These are phyloP conservation scores for Eimeria necatrix DNA, from an alignment of 169 alveolate species.

Conservation along the genomic window DNA sequence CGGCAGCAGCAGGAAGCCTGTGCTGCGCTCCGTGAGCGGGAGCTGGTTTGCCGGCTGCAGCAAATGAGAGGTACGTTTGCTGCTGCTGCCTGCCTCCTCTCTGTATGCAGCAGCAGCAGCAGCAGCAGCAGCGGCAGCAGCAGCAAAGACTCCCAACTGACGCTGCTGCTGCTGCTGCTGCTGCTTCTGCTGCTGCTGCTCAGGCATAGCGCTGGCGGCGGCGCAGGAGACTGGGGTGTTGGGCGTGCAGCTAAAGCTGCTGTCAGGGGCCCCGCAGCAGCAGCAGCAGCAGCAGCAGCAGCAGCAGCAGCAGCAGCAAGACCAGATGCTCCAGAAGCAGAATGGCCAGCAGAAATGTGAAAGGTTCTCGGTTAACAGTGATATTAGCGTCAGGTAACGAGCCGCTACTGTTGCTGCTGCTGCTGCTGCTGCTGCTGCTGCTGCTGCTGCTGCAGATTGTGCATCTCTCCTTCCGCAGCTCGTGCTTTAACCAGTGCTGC, in stretches of 20 bases:
- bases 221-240: slow-evolving; percentile 33
- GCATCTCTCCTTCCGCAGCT: too few relatives aligned
- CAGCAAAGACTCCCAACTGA: not conserved
- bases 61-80: slow-evolving; percentile 9
- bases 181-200: slow-evolving; percentile 7
- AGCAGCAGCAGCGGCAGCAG: slow-evolving; percentile 25
- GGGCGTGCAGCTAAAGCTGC: slow-evolving; percentile 19
- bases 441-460: not conserved
- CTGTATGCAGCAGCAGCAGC: not conserved
- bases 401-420: too few relatives aligned
- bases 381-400: not conserved
- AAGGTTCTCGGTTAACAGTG: not conserved
- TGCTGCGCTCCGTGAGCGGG: slow-evolving; percentile 44
- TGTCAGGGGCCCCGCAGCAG: slow-evolving; percentile 18
- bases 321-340: too few relatives aligned
- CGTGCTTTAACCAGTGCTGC: not conserved
- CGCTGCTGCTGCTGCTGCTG: not conserved
- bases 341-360: too few relatives aligned
- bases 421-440: slow-evolving; percentile 36
- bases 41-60: slow-evolving; percentile 24
- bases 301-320: too few relatives aligned
- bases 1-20: slow-evolving; percentile 24
- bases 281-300: slow-evolving; percentile 46
- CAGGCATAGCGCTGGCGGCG: slow-evolving; percentile 35
- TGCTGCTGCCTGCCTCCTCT: slow-evolving; percentile 5